phyloP scores from a whole-genome alignment of 306 rosid genomes.

The Herpetospermum pedunculosum region DNA sequence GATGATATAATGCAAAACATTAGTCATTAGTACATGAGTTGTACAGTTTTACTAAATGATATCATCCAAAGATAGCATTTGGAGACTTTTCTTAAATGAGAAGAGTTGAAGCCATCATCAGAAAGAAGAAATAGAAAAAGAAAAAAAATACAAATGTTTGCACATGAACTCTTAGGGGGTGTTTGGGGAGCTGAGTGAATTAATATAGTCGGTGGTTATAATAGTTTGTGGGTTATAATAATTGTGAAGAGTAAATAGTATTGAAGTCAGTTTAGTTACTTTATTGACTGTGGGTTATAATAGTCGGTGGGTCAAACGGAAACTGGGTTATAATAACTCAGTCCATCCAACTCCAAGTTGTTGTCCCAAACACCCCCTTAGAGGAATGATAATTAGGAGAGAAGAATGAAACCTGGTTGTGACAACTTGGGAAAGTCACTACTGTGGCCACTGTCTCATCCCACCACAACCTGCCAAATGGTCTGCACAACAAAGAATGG shows the following conservation, averaged over 20 bases:
- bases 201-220: too few species aligned
- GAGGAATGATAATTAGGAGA: conserved; percentile 7
- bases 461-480: conserved; percentile 92
- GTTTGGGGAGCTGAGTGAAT: too few species aligned
- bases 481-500: conserved; percentile 44
- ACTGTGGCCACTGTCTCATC: conserved; percentile 92
- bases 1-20: too few species aligned
- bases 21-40: neutral
- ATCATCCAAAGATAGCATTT: neutral
- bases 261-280: too few species aligned
- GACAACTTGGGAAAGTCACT: conserved; percentile 59
- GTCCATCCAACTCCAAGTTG: too few species aligned
- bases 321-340: too few species aligned
- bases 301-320: too few species aligned
- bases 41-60: neutral
- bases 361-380: too few species aligned
- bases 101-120: neutral
- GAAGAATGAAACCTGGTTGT: conserved; percentile 40
- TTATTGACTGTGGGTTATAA: too few species aligned
- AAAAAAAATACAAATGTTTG: conserved; percentile 5
- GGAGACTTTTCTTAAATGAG: neutral
- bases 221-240: too few species aligned
- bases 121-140: conserved; percentile 5
- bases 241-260: too few species aligned
- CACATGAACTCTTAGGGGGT: neutral